Evolutionary conservation across 495 filamentous ascomycete species (phyloP), one percentile per base, ranked within the genome.

Genomic region (Rostrohypoxylon terebratum): DNA sequence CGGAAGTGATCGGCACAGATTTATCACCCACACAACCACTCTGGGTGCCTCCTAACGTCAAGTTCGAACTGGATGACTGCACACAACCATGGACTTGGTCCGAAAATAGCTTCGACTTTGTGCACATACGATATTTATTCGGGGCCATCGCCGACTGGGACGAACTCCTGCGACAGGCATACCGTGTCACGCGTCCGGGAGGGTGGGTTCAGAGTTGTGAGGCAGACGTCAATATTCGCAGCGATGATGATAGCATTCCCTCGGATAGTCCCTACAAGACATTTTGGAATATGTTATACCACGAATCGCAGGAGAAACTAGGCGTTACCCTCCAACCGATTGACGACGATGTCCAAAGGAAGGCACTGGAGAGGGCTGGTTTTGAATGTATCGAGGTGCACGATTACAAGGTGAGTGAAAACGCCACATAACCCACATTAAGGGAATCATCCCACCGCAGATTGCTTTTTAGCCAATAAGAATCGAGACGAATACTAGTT

Each of bases 121-220:
- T 92, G 57, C 89, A 92, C 78, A 81, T 87, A 4, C 86, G 90
- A 23, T 79, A 81, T 13, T 75, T 91, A 31, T 83, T 85, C 63
- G 87, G 86, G 33, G 83, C 81, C 21, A 83, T 92, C 51, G 70
- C 69, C 16, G 84, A 91, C 75, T 92, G 90, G 90, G 74, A 81
- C 4, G 78, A 69, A 14, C 83, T 83, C 1, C 54, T 77, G 25
- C 44, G 34, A 16, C 66, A 77, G 45, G 76, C 77, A 1, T 79
- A 72, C 28, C 63, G 55, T 6, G 74, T 58, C 1, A 60, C 71
- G 8, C 64, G 63, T 13, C 78, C 75, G 9, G 78, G 78, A 7
- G 73, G 69, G 25, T 80, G 75, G 63, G 71, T 80, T 4, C 71
- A 81, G 51, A 65, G 76, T 21, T 72, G 67, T 8, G 77, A 74